phyloP scores from a whole-genome alignment of 2,329 filamentous ascomycete genomes.

The Hypomyces rosellus region DNA sequence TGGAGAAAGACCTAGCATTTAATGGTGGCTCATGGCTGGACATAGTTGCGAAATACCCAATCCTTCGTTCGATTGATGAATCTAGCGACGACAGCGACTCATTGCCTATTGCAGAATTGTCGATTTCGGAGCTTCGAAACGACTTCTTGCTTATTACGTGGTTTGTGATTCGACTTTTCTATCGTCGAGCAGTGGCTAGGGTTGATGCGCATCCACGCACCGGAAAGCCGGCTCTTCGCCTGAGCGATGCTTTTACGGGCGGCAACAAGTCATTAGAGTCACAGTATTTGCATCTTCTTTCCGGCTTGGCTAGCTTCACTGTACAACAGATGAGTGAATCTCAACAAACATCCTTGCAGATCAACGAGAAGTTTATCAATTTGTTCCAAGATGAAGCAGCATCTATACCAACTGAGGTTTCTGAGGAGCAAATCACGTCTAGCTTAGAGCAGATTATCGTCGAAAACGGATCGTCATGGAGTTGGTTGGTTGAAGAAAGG shows the following conservation, averaged over 20 bases:
- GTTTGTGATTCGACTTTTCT: slow-evolving; percentile 33
- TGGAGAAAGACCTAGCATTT: slow-evolving; percentile 15
- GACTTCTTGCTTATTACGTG: slow-evolving; percentile 37
- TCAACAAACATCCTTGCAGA: slow-evolving; percentile 28
- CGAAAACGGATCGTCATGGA: slow-evolving; percentile 19
- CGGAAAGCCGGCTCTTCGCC: slow-evolving; percentile 18
- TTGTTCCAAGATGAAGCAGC: slow-evolving; percentile 32
- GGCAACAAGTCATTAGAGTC: slow-evolving; percentile 22
- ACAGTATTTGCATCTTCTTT: slow-evolving; percentile 32
- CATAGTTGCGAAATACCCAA: slow-evolving; percentile 23
- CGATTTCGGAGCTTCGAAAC: slow-evolving; percentile 23
- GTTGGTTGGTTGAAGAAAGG: slow-evolving; percentile 25
- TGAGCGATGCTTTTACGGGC: slow-evolving; percentile 28
- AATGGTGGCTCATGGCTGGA: slow-evolving; percentile 21
- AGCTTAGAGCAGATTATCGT: neutral
- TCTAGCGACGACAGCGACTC: slow-evolving; percentile 1
- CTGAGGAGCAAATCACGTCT: slow-evolving; percentile 8
- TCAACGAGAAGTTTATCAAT: slow-evolving; percentile 28
- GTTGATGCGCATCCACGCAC: slow-evolving; percentile 17
- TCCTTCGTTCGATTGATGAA: slow-evolving; percentile 17
- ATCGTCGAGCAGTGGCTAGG: slow-evolving; percentile 32
- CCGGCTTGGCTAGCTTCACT: slow-evolving; percentile 30
- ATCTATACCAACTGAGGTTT: slow-evolving; percentile 9
- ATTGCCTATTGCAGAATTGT: slow-evolving; percentile 6
- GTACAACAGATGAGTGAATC: slow-evolving; percentile 31